Conservation (phyloP, 75 land plant species). For the Adiantum capillusveneris region DNA sequence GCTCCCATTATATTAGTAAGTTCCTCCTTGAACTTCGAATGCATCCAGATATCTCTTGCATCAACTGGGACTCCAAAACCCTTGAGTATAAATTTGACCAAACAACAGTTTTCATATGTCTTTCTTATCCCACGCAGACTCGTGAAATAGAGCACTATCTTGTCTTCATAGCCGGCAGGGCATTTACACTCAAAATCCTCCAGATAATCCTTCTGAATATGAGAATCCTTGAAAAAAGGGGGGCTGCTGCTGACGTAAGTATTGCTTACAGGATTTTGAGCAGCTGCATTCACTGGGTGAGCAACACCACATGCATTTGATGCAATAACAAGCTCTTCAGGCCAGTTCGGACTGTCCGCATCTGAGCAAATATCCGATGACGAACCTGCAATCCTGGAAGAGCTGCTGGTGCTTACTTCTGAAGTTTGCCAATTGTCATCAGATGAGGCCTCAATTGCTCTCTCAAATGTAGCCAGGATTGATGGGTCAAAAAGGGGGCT, state of each 20-base stretch:
- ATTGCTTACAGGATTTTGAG: neutral
- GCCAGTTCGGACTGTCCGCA: constrained; percentile 2
- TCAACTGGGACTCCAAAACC: constrained; percentile 44
- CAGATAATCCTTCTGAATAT: neutral
- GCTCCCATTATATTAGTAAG: constrained; percentile 29
- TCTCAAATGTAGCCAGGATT: constrained; percentile 26
- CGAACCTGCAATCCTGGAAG: neutral
- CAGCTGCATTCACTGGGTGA: neutral
- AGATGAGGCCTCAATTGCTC: constrained; percentile 19
- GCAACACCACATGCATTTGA: too few species aligned
- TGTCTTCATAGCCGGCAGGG: constrained; percentile 25
- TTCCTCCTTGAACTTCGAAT: constrained; percentile 37
- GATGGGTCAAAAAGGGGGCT: constrained; percentile 25
- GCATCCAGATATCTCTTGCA: constrained; percentile 66
- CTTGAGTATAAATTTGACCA: constrained; percentile 37
- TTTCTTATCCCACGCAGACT: constrained; percentile 48
- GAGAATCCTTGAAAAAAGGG: too few species aligned
- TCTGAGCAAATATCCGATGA: constrained; percentile 3
- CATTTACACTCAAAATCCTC: neutral
- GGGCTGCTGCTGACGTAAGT: neutral
- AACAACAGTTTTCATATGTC: constrained; percentile 57
- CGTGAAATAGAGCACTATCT: constrained; percentile 49
- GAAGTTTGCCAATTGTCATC: constrained; percentile 1
- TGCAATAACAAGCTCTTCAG: neutral
- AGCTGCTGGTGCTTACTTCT: neutral